Evolutionary conservation across 2,329 filamentous ascomycete genomes (phyloP).

Genomic region (Phialophora expanda): DNA sequence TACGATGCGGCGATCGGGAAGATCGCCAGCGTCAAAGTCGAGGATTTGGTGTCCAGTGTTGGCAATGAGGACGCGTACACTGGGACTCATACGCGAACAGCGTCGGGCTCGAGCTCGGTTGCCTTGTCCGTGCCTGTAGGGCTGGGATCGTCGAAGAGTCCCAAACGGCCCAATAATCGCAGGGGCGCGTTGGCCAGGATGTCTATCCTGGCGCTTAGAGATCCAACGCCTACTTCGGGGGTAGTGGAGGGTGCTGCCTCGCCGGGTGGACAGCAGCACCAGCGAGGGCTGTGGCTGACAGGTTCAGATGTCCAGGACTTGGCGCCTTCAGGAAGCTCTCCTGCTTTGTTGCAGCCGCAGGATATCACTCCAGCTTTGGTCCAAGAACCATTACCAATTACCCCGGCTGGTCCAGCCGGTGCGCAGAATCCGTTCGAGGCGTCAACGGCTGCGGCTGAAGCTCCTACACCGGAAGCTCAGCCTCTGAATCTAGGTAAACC

Average conservation of each 20-base stretch:
- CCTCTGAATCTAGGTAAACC: conserved; percentile 1
- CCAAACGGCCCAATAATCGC: conserved; percentile 36
- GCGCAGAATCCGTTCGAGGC: conserved; percentile 19
- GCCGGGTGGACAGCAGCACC: not conserved
- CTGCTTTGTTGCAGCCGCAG: not conserved
- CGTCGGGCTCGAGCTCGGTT: conserved; percentile 23
- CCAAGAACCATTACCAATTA: conserved; percentile 9
- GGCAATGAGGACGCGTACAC: not conserved
- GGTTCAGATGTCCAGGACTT: not conserved
- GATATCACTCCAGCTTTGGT: not conserved
- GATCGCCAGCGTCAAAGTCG: conserved; percentile 24
- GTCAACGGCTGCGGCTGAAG: not conserved
- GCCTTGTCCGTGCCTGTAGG: conserved; percentile 17
- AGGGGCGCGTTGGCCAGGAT: conserved; percentile 38
- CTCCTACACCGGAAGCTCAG: not conserved
- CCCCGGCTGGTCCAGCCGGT: conserved; percentile 3
- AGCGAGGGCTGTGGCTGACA: not conserved
- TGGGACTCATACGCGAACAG: conserved; percentile 22
- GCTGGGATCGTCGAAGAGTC: conserved; percentile 18
- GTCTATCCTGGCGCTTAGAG: conserved; percentile 35
- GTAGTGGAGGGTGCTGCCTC: not conserved
- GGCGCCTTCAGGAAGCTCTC: not conserved
- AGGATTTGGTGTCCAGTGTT: conserved; percentile 24
- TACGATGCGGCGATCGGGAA: conserved; percentile 34
- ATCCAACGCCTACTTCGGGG: conserved; percentile 1